These are phyloP conservation scores for Apiotrichum akiyoshidainum DNA, from an alignment of 1,284 basidiomycete genomes.

Conservation along the genomic window DNA sequence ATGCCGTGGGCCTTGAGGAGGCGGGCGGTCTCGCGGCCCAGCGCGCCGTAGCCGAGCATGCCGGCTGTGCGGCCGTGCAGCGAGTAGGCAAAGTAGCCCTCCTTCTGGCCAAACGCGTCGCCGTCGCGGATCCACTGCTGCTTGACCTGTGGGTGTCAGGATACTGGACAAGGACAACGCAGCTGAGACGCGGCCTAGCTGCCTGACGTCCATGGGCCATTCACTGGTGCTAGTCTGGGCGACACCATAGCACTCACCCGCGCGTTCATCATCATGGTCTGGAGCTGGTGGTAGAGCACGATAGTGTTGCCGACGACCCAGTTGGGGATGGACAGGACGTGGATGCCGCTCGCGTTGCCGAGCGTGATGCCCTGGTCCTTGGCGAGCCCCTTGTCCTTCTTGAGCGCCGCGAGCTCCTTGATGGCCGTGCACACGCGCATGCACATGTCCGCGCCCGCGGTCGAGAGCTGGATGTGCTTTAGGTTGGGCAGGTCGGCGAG, in stretches of 20 bases:
- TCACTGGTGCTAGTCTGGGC: background rate
- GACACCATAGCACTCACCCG: conserved; percentile 23
- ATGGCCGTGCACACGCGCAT: conserved; percentile 18
- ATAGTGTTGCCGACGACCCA: conserved; percentile 42
- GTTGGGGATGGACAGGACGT: conserved; percentile 44
- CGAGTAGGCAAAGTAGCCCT: conserved; percentile 30
- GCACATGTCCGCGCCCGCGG: conserved; percentile 37
- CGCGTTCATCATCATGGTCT: conserved; percentile 31
- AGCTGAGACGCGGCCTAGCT: background rate
- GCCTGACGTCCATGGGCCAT: background rate
- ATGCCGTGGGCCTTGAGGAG: conserved; percentile 42
- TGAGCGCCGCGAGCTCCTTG: conserved; percentile 10
- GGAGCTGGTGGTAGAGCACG: conserved; percentile 37
- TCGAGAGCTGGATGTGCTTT: conserved; percentile 37
- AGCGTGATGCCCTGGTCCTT: conserved; percentile 24
- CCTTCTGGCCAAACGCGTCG: conserved; percentile 20
- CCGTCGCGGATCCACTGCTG: background rate
- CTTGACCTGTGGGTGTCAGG: background rate
- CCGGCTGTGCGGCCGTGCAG: conserved; percentile 41
- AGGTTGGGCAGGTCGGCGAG: conserved; percentile 31
- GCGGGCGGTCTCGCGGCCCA: conserved; percentile 44
- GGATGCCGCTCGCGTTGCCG: conserved; percentile 42
- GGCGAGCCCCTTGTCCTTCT: background rate
- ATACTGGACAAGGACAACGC: background rate
- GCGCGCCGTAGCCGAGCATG: conserved; percentile 42